Conservation (phyloP, 805 yeast species). For the Candida oleophila region DNA sequence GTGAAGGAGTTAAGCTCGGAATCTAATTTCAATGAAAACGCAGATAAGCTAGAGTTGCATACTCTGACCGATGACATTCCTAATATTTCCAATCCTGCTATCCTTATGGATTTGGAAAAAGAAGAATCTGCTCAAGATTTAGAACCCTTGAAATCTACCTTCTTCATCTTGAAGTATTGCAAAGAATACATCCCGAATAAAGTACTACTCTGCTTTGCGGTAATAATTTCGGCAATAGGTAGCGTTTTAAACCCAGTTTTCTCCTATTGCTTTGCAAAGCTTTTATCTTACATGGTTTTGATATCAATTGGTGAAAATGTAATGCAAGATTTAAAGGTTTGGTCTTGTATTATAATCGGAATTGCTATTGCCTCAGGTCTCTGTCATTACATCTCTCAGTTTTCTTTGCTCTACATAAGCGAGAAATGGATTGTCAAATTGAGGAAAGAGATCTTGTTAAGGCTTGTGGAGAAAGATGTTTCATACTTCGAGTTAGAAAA, state of each 20-base stretch:
- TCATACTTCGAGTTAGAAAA: conserved; percentile 48
- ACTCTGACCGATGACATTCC: neutral
- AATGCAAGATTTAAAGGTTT: conserved; percentile 37
- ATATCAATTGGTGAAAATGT: conserved; percentile 26
- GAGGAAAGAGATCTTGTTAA: conserved; percentile 48
- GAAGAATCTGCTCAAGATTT: conserved; percentile 5
- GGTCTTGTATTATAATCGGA: conserved; percentile 68
- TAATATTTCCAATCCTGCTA: conserved; percentile 17
- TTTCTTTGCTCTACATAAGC: conserved; percentile 53
- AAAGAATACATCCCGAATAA: conserved; percentile 12
- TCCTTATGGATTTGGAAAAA: conserved; percentile 21
- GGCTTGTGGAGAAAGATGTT: conserved; percentile 51
- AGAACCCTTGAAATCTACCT: conserved; percentile 19
- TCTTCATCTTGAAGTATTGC: conserved; percentile 25
- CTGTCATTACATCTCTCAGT: conserved; percentile 49
- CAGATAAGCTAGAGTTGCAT: neutral
- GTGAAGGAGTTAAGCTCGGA: neutral
- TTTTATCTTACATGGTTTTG: conserved; percentile 65
- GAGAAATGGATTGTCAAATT: conserved; percentile 65
- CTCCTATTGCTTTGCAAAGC: conserved; percentile 71
- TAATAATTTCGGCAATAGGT: conserved; percentile 49
- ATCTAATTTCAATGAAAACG: neutral
- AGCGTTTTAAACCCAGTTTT: conserved; percentile 75
- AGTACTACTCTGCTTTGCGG: conserved; percentile 45
- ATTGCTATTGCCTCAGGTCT: conserved; percentile 66